Evolutionary conservation across 1,139 yeast species (phyloP).

Genomic region (Yamadazyma membranifaciens): DNA sequence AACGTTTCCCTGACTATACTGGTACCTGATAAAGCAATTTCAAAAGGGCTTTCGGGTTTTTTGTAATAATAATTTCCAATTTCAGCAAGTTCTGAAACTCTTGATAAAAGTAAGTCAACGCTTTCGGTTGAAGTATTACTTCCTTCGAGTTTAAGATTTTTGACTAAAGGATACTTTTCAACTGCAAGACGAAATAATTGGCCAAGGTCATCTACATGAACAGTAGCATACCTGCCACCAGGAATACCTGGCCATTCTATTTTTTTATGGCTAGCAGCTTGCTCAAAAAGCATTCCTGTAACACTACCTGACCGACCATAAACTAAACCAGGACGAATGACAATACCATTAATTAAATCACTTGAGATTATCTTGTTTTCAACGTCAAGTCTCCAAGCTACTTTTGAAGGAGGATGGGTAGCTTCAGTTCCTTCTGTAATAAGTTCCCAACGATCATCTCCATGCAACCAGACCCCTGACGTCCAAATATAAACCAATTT

Average conservation of each 20-base stretch:
- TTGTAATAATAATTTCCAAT: background rate
- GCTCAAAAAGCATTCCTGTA: background rate
- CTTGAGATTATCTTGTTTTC: background rate
- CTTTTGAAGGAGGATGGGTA: background rate
- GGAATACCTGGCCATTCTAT: constrained; percentile 2
- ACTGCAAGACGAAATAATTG: constrained; percentile 1
- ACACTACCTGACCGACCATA: background rate
- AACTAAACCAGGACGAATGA: constrained; percentile 1
- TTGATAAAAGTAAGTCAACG: background rate
- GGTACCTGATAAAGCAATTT: constrained; percentile 1
- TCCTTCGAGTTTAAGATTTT: background rate
- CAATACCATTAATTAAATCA: background rate
- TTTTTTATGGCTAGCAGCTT: background rate
- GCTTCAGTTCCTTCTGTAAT: constrained; percentile 1
- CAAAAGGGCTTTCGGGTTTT: background rate
- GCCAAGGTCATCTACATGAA: background rate
- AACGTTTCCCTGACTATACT: background rate
- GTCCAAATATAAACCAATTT: background rate
- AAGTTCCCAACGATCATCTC: background rate
- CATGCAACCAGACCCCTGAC: constrained; percentile 1
- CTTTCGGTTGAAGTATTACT: background rate
- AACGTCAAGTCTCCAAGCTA: background rate
- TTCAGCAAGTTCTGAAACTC: background rate
- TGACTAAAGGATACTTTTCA: constrained; percentile 1
- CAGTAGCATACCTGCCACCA: background rate